A percentile compares a stretch with the other conserved stretches of the same genome.
These are phyloP conservation scores for Myochromella boudieri DNA, from an alignment of 768 basidiomycete genomes.

Conservation along the genomic window DNA sequence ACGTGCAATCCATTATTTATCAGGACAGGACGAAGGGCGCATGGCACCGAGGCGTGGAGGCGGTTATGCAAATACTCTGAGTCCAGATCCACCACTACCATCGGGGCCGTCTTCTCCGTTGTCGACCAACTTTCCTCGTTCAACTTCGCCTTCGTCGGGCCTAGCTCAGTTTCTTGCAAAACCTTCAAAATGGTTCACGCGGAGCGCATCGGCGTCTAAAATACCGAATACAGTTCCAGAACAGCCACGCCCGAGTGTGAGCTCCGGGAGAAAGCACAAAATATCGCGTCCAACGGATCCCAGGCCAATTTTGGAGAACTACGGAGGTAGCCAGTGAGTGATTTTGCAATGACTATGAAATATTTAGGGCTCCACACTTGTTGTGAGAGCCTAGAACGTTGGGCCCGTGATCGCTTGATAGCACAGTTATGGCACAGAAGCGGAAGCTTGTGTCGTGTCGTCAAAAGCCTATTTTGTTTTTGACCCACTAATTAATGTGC, in stretches of 20 bases:
- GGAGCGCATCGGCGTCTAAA: slow-evolving; percentile 57
- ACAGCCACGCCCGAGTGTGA: slow-evolving; percentile 49
- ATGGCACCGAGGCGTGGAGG: slow-evolving; percentile 55
- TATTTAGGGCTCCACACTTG: too few relatives aligned
- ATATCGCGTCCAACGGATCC: slow-evolving; percentile 86
- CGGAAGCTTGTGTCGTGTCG: too few relatives aligned
- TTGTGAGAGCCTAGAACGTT: too few relatives aligned
- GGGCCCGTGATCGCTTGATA: too few relatives aligned
- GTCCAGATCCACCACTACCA: slow-evolving; percentile 32
- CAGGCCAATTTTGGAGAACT: slow-evolving; percentile 66
- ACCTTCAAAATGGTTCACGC: slow-evolving; percentile 71
- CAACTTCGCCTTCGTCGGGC: slow-evolving; percentile 63
- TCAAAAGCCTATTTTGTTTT: too few relatives aligned
- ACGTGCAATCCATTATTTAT: slow-evolving; percentile 5
- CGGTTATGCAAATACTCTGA: slow-evolving; percentile 37
- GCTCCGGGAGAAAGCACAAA: slow-evolving; percentile 61
- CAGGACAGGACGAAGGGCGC: too few relatives aligned
- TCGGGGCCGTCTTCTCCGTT: slow-evolving; percentile 31
- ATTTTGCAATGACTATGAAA: slow-evolving; percentile 25
- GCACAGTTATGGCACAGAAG: too few relatives aligned
- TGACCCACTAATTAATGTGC: too few relatives aligned
- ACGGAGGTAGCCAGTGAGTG: slow-evolving; percentile 53
- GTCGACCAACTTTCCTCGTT: slow-evolving; percentile 47
- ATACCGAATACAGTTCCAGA: slow-evolving; percentile 29
- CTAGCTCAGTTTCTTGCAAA: slow-evolving; percentile 66